Evolutionary conservation across 2,329 filamentous ascomycete species (phyloP).

Genomic region (Phyllosticta ampelicida): DNA sequence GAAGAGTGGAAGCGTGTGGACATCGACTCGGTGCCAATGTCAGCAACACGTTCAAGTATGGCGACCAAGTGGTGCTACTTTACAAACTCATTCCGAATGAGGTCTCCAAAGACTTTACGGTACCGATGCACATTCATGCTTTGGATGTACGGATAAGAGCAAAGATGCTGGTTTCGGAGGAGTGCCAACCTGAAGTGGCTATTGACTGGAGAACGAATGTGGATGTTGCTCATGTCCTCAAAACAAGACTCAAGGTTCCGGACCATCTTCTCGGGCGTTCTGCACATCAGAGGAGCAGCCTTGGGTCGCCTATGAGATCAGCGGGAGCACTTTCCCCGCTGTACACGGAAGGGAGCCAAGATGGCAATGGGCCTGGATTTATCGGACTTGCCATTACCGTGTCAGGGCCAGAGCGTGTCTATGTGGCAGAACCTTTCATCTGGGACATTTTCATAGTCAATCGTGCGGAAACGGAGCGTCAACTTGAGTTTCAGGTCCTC

Average conservation of each 20-base stretch:
- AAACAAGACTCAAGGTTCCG: conserved; percentile 26
- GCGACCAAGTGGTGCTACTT: conserved; percentile 65
- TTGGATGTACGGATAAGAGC: conserved; percentile 51
- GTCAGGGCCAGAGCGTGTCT: conserved; percentile 49
- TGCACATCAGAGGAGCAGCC: conserved; percentile 7
- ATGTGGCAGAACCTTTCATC: conserved; percentile 55
- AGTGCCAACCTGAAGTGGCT: conserved; percentile 49
- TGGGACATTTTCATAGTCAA: conserved; percentile 72
- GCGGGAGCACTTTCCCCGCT: conserved; percentile 21
- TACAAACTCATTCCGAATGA: conserved; percentile 50
- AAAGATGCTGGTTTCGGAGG: conserved; percentile 45
- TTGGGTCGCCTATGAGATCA: conserved; percentile 12
- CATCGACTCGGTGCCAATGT: conserved; percentile 38
- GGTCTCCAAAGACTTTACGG: conserved; percentile 5
- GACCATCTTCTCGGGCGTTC: conserved; percentile 35
- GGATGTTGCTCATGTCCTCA: conserved; percentile 48
- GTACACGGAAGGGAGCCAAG: conserved; percentile 16
- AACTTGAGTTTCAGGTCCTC: conserved; percentile 59
- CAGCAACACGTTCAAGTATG: conserved; percentile 53
- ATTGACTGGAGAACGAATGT: conserved; percentile 60
- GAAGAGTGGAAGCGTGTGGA: conserved; percentile 43
- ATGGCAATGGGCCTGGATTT: conserved; percentile 29
- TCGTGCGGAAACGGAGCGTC: conserved; percentile 50
- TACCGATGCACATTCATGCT: conserved; percentile 20
- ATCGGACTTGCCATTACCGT: conserved; percentile 70